Base-by-base conservation (phyloP, 1,284 basidiomycete genomes). In the Crepidotus sp. region DNA sequence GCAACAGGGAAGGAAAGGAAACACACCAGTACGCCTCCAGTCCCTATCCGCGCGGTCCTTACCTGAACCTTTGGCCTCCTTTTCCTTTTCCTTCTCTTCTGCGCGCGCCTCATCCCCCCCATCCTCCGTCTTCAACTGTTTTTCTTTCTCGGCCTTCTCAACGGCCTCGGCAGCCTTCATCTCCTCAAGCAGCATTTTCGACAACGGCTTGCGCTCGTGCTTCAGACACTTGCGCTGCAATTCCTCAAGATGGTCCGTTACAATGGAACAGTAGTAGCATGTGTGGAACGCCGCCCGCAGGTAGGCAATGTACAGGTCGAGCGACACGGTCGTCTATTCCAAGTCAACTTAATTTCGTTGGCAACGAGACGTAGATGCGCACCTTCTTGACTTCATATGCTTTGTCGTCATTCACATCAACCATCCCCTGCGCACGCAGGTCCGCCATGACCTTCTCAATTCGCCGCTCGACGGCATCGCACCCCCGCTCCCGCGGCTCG, bases 231-330 rank as follows among this genome's bases (percentile, higher is more conserved):
- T 90, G 59, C 90, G 78, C 63, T 91, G 83, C 57, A 97, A 75
- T 71, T 95, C 91, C 68, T 97, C 94, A 62, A 84, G 67, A 70
- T 92, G 91, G 66, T 94, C 85, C 60, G 82, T 85, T 54, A 88
- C 77, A 60, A 90, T 82, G 56, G 87, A 82, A 70, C 93, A 97
- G 68, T 97, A 97, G 67, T 93, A 97, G 75, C 94, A 94, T 59
- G 86, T 82, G 74, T 89, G 76, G 66, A 85, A 91, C 41, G 83
- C 86, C 60, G 76, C 73, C 56, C 90, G 83, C 58, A 93, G 68
- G 65, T 91, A 91, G 42, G 80, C 77, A 62, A 92, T 70, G 62
- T 89, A 88, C 62, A 92, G 64, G 68, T 94, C 90, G 63, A 93
- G 73, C 55, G 84, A 73, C 59, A 87, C 69, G 57, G 77, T 73